Conservation (phyloP, 306 rosid genomes). For the Leucaena leucocephala region DNA sequence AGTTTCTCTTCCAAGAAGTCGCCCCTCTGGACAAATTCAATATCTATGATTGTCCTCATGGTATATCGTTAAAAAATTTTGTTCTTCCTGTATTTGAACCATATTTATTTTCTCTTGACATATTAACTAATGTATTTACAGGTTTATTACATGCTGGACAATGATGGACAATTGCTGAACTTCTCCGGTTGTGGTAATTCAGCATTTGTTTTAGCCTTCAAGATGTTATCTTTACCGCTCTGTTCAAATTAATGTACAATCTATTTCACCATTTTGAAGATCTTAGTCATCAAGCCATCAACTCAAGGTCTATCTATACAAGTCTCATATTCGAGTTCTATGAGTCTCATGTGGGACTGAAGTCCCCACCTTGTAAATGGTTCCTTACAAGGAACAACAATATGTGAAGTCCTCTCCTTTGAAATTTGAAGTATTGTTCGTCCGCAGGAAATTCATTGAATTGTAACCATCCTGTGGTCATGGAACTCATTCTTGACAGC, state of each 20-base stretch:
- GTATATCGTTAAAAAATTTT: conserved; percentile 27
- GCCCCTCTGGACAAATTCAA: not conserved
- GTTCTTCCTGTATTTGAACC: conserved; percentile 22
- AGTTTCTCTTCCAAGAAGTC: conserved; percentile 23
- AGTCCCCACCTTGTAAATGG: conserved; percentile 3
- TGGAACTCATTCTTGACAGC: conserved; percentile 93
- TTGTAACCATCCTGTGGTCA: conserved; percentile 93
- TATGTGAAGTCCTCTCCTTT: conserved; percentile 33
- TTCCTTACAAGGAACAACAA: not conserved
- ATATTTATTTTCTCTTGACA: conserved; percentile 16
- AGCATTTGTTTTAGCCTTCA: conserved; percentile 19
- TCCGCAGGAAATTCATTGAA: conserved; percentile 88
- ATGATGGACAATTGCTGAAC: conserved; percentile 70
- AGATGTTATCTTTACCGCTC: conserved; percentile 17
- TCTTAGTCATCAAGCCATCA: conserved; percentile 19
- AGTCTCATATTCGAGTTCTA: not conserved
- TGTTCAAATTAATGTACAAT: conserved; percentile 13
- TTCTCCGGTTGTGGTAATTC: conserved; percentile 93
- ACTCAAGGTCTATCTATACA: not conserved
- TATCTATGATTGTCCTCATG: conserved; percentile 27
- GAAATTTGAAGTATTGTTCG: conserved; percentile 30
- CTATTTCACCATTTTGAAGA: conserved; percentile 14
- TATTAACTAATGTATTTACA: conserved; percentile 33
- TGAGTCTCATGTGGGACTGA: not conserved
- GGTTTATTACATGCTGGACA: conserved; percentile 97